Evolutionary conservation across 2,329 filamentous ascomycete species (phyloP), one percentile per base, ranked within the genome.

Genomic region (Cladosporium oxysporum): DNA sequence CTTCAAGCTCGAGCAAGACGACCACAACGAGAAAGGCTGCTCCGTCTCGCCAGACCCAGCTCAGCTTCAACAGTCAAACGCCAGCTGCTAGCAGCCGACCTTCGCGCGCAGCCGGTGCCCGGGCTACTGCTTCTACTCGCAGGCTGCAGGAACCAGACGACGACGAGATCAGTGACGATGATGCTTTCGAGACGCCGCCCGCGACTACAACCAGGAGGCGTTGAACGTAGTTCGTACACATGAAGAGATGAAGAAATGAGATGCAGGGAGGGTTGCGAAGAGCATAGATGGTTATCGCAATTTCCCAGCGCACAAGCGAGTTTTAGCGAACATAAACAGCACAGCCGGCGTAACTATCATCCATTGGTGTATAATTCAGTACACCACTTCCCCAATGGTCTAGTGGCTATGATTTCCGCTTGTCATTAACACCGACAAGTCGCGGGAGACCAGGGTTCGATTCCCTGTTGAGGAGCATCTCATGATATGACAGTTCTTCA

Each of bases 1-100:
- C 61, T 3, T 50, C 50, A 8, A 11, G 50, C 29, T 31, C 52
- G n/a, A 29, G 33, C 5, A 65, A 55, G 62, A 65, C 50, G 33
- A 26, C 59, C n/a, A 28, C 59, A 33, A 47, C 41, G 41, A 47
- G 41, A 23, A 35, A 35, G 18, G 58, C 66, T 16, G 47, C 66
- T n/a, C 65, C 71, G 16, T 72, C 70, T 62, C 66, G 74, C 57
- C 80, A 82, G 69, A 75, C 79, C 0, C 81, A 76, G 12, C 69
- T 82, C 57, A 78, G 76, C 66, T 82, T 81, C 66, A 79, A 79
- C 7, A 58, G 55, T 58, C 79, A 81, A 60, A 53, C 77, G 21
- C 69, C 50, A 21, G 44, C 31, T 28, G 57, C 44, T 5, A 59
- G 55, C 33, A 31, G 31, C 16, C 33, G 57, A 3, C n/a, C 55